phyloP scores from a whole-genome alignment of 1,284 basidiomycete species.

The Papiliotrema fonsecae region DNA sequence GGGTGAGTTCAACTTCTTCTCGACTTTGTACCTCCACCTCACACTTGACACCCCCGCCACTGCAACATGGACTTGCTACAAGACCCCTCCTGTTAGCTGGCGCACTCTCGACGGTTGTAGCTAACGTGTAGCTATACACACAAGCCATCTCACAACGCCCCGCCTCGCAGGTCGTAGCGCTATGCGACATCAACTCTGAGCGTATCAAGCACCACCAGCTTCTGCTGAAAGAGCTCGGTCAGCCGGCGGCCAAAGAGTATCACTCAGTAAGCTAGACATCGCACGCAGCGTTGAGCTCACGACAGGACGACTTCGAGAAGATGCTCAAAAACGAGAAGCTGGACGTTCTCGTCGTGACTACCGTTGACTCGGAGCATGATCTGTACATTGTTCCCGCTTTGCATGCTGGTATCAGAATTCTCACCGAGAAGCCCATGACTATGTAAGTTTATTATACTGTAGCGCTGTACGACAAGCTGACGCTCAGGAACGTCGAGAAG shows the following conservation, averaged over 20 bases:
- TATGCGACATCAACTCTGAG: slow-evolving; percentile 54
- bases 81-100: too few relatives aligned
- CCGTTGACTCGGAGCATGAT: slow-evolving; percentile 55
- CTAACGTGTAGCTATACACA: slow-evolving; percentile 28
- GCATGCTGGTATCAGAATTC: slow-evolving; percentile 44
- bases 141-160: slow-evolving; percentile 27
- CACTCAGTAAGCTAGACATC: neutral
- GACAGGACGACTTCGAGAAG: slow-evolving; percentile 49
- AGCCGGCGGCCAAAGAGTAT: slow-evolving; percentile 31
- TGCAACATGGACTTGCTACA: neutral
- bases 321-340: slow-evolving; percentile 55
- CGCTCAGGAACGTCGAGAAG: slow-evolving; percentile 49
- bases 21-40: neutral
- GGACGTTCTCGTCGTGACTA: slow-evolving; percentile 55
- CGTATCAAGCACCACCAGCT: slow-evolving; percentile 54
- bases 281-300: neutral
- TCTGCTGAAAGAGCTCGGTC: slow-evolving; percentile 48
- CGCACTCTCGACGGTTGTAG: neutral
- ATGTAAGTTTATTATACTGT: slow-evolving; percentile 36
- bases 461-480: slow-evolving; percentile 8
- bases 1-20: slow-evolving; percentile 17
- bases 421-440: slow-evolving; percentile 59
- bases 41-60: neutral
- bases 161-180: slow-evolving; percentile 48
- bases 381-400: slow-evolving; percentile 50